Evolutionary conservation across 129 eudicot species (phyloP).

Genomic region (Erigeron canadensis): DNA sequence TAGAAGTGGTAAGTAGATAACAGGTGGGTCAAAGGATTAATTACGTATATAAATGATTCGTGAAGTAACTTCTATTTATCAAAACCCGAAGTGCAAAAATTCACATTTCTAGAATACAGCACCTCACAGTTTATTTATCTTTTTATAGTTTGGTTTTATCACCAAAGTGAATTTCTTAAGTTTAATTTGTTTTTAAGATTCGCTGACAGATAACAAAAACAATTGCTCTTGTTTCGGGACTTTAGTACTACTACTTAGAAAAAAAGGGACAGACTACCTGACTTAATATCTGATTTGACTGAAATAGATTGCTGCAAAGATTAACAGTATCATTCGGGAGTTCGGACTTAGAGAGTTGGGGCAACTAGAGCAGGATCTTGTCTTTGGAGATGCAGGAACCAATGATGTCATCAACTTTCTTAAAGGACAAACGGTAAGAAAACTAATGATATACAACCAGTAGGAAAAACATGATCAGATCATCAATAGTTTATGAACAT

Average conservation of each 20-base stretch:
- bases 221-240: neutral
- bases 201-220: neutral
- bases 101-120: neutral
- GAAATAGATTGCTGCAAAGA: conserved; percentile 80
- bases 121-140: too few species aligned
- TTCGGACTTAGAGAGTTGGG: conserved; percentile 79
- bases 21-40: neutral
- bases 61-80: neutral
- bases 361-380: conserved; percentile 91
- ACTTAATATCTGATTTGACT: conserved; percentile 3
- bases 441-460: neutral
- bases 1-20: neutral
- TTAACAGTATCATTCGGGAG: conserved; percentile 69
- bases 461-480: neutral
- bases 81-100: neutral
- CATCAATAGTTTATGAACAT: neutral
- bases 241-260: neutral
- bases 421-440: conserved; percentile 50
- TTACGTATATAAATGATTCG: neutral
- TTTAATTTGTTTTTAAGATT: neutral
- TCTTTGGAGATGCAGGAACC: conserved; percentile 98
- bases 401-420: conserved; percentile 74
- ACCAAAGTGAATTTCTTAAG: neutral
- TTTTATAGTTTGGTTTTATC: neutral
- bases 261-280: neutral